These are phyloP conservation scores for Exophiala viscosa DNA, from an alignment of 2,329 filamentous ascomycete species.

Conservation along the genomic window DNA sequence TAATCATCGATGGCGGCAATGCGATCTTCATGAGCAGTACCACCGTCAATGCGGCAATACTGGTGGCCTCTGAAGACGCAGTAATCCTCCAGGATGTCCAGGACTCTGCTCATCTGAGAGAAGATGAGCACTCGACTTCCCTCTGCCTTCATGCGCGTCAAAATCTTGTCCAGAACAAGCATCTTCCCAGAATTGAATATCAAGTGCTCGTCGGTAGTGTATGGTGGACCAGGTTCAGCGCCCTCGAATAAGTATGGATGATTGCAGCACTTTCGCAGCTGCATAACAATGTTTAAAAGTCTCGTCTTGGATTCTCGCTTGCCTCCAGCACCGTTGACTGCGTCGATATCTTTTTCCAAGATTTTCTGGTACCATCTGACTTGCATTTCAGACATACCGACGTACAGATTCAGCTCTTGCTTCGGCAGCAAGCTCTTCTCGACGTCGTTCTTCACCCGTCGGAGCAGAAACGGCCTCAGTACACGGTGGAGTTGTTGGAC, in stretches of 20 bases:
- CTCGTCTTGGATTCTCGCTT: slow-evolving; percentile 98
- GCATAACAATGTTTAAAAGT: slow-evolving; percentile 98
- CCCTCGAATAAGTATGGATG: slow-evolving; percentile 98
- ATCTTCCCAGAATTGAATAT: slow-evolving; percentile 95
- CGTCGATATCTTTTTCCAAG: slow-evolving; percentile 96
- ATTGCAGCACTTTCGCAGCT: slow-evolving; percentile 97
- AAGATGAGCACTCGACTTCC: slow-evolving; percentile 97
- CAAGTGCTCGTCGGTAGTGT: slow-evolving; percentile 95
- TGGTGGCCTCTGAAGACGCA: slow-evolving; percentile 93
- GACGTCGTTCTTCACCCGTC: slow-evolving; percentile 94
- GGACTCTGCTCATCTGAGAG: slow-evolving; percentile 95
- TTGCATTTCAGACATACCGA: slow-evolving; percentile 99
- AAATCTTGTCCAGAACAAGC: slow-evolving; percentile 89
- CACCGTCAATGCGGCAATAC: slow-evolving; percentile 95
- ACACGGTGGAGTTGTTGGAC: slow-evolving; percentile 95
- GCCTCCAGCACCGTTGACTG: slow-evolving; percentile 91
- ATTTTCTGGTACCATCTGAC: slow-evolving; percentile 99
- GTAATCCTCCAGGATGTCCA: slow-evolving; percentile 97
- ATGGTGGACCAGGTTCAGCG: slow-evolving; percentile 92
- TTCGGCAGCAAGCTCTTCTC: slow-evolving; percentile 97
- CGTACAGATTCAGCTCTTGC: slow-evolving; percentile 94
- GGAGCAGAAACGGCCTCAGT: slow-evolving; percentile 85
- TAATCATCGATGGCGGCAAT: slow-evolving; percentile 98
- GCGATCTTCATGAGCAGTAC: slow-evolving; percentile 94
- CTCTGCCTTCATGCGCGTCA: slow-evolving; percentile 76